Evolutionary conservation across 2,329 filamentous ascomycete species (phyloP), one percentile per base, ranked within the genome.

Genomic region (Calonectria pseudoreteaudii): DNA sequence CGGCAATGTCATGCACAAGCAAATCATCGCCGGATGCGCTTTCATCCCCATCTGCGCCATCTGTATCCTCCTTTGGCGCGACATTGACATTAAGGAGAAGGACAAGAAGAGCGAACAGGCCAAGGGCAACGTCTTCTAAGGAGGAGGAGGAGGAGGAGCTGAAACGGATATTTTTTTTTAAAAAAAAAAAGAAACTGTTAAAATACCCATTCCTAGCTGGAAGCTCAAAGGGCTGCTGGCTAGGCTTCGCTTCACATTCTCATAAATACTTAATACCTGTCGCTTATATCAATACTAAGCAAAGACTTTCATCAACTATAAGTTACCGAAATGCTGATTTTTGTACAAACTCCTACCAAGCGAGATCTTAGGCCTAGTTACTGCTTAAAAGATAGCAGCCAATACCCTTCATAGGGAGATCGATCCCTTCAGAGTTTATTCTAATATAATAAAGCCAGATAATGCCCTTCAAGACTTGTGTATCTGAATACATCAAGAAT

Each of bases 51-150:
- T 86, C 2, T 80, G 81, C 6, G 68, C 86, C 7, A 49, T 81
- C 13, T 83, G 80, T 58, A 77, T 86, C 9, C 62, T 81, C 36
- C 77, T 85, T 52, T 86, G 83, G 84, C 82, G 75, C 67, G 85
- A 86, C 64, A 82, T 85, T 66, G 83, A 85, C 50, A 82, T 86
- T n/a, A 83, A 81, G 78, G 82, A 84, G 50, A 80, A 85, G 75
- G 76, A 78, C 38, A 68, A 72, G 16, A 70, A 66, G 44, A 74
- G 76, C 56, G 74, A 68, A 23, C 73, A 81, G 49, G 77, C 79
- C 34, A 84, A 82, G 76, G 85, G 84, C 44, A 85, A 80, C 44
- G 81, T 85, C 47, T 65, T 65, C 34, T 66, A 58, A 71, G 23
- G 26, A 20, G 52, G 50, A 20, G 28, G 50, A 71, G 23, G 26